A percentile compares a stretch with the other conserved stretches of the same genome.
Conservation (phyloP, 1,284 basidiomycete genomes). For the Dichomitus squalens region DNA sequence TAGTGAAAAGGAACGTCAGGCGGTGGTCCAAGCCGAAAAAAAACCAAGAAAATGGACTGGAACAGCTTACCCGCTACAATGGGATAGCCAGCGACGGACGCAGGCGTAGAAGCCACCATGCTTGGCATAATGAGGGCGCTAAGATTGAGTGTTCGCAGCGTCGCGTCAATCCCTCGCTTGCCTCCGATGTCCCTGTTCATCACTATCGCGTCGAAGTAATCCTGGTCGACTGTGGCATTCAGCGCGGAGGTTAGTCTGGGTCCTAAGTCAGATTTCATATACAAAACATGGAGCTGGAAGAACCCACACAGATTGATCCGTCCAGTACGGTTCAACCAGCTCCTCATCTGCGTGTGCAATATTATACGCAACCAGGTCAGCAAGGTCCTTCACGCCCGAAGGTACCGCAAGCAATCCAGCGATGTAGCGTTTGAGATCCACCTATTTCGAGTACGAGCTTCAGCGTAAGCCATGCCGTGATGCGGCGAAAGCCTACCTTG, state of each 20-base stretch:
- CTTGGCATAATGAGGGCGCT: conserved; percentile 45
- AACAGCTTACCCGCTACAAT: conserved; percentile 37
- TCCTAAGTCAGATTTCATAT: background rate
- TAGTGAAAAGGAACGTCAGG: conserved; percentile 19
- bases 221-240: conserved; percentile 45
- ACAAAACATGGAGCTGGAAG: conserved; percentile 18
- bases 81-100: conserved; percentile 47
- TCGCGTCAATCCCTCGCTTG: conserved; percentile 60
- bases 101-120: conserved; percentile 31
- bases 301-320: conserved; percentile 41
- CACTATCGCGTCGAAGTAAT: conserved; percentile 51
- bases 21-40: no score
- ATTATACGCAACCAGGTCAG: conserved; percentile 47
- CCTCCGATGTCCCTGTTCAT: conserved; percentile 53
- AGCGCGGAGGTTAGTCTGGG: conserved; percentile 48
- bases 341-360: conserved; percentile 42
- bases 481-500: conserved; percentile 39
- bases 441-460: conserved; percentile 20
- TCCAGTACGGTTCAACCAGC: conserved; percentile 41
- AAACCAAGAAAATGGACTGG: background rate
- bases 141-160: conserved; percentile 37
- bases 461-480: no score
- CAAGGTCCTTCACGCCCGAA: conserved; percentile 38
- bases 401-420: conserved; percentile 35
- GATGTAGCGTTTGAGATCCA: conserved; percentile 38